Evolutionary conservation across 148 eudicot species (phyloP).

Genomic region (Limonium bicolor): DNA sequence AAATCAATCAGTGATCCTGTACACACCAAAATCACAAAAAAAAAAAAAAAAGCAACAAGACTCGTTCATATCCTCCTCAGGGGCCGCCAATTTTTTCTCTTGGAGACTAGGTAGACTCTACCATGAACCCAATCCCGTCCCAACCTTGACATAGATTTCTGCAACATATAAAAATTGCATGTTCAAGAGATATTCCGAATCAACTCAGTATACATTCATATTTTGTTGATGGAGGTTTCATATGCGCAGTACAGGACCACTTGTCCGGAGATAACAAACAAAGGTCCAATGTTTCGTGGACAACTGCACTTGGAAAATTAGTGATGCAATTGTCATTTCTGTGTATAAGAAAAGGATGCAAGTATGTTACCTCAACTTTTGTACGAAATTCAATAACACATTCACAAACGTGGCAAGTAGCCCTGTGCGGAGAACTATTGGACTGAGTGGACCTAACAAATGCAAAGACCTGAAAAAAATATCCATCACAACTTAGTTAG

Average conservation of each 20-base stretch:
- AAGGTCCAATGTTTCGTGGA: background rate
- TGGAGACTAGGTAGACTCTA: constrained; percentile 57
- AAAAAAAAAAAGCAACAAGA: too few relatives aligned
- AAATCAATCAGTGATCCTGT: too few relatives aligned
- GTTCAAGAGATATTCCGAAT: background rate
- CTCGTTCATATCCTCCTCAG: too few relatives aligned
- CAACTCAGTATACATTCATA: background rate
- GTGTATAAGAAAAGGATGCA: background rate
- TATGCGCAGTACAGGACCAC: background rate
- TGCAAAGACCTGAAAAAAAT: constrained; percentile 66
- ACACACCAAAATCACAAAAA: too few relatives aligned
- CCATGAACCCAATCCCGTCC: constrained; percentile 83
- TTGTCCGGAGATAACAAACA: background rate
- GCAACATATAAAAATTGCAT: constrained; percentile 11
- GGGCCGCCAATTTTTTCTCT: constrained; percentile 25
- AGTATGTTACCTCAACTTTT: constrained; percentile 58
- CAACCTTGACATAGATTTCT: constrained; percentile 42
- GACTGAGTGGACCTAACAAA: constrained; percentile 56
- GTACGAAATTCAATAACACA: constrained; percentile 77
- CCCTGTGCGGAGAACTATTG: constrained; percentile 52
- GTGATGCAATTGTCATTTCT: background rate
- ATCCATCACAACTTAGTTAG: background rate
- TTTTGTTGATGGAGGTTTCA: background rate
- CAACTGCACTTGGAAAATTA: background rate
- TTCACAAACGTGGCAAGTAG: constrained; percentile 79